A percentile compares a stretch with the other conserved stretches of the same genome.
phyloP scores from a whole-genome alignment of 805 yeast genomes.

The Phaffomyces antillensis region DNA sequence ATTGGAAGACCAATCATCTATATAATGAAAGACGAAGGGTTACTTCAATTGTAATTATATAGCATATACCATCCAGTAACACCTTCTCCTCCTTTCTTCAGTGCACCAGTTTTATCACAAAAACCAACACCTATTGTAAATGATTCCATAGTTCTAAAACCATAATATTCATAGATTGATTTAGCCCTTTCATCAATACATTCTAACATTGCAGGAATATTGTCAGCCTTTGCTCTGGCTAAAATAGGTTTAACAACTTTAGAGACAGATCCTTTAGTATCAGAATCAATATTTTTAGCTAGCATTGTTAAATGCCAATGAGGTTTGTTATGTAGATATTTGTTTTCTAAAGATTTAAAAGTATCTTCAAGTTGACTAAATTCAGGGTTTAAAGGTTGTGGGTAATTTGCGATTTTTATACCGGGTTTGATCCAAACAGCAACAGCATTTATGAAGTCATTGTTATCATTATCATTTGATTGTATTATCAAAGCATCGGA shows the following conservation, averaged over 20 bases:
- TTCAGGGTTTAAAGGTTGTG: conserved; percentile 3
- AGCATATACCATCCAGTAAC: background rate
- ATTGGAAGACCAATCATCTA: conserved; percentile 35
- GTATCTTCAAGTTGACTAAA: conserved; percentile 5
- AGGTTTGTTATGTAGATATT: conserved; percentile 1
- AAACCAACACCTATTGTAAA: conserved; percentile 4
- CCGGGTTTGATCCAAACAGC: conserved; percentile 20
- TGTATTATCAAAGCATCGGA: conserved; percentile 9
- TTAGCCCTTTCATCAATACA: conserved; percentile 11
- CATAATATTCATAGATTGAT: conserved; percentile 9
- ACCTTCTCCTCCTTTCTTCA: conserved; percentile 3
- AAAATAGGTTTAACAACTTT: conserved; percentile 9
- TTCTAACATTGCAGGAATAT: conserved; percentile 9
- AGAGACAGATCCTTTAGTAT: conserved; percentile 8
- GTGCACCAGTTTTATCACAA: conserved; percentile 1
- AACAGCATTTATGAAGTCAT: conserved; percentile 6
- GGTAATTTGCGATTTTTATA: conserved; percentile 1
- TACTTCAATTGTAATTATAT: background rate
- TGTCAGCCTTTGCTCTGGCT: conserved; percentile 1
- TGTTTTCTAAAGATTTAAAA: conserved; percentile 1
- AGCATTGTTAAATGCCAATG: conserved; percentile 8
- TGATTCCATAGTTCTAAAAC: conserved; percentile 4
- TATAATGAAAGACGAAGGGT: too few species aligned
- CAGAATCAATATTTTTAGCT: conserved; percentile 7
- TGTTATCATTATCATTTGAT: conserved; percentile 2